Conservation (phyloP, 495 filamentous ascomycete species). For the Lentithecium fluviatile region DNA sequence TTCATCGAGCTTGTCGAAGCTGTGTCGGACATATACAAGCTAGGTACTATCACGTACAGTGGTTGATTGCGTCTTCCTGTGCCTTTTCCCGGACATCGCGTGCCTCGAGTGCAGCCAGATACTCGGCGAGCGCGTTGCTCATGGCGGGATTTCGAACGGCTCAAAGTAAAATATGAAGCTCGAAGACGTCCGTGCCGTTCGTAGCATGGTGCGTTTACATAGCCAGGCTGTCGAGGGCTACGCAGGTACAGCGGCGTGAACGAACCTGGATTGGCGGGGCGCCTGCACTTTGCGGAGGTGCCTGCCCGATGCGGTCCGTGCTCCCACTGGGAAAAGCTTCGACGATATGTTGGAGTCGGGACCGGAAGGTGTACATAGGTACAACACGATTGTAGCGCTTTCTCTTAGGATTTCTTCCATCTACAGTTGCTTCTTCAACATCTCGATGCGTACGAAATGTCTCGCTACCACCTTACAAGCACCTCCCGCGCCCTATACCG, state of each 20-base stretch:
- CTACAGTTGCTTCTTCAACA: too few species aligned
- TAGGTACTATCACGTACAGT: slow-evolving; percentile 31
- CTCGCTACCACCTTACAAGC: slow-evolving; percentile 13
- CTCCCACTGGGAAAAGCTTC: slow-evolving; percentile 1
- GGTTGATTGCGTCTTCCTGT: slow-evolving; percentile 40
- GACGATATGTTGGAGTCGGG: too few species aligned
- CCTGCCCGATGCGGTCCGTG: background rate
- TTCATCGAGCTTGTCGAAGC: too few species aligned
- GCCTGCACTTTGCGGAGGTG: background rate
- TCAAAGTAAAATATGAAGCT: background rate
- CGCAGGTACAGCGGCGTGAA: background rate
- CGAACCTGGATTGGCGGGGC: background rate
- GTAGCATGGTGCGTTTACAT: slow-evolving; percentile 9
- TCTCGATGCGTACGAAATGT: slow-evolving; percentile 14
- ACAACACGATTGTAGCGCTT: too few species aligned
- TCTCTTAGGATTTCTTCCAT: too few species aligned
- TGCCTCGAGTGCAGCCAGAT: slow-evolving; percentile 40
- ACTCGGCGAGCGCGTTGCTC: slow-evolving; percentile 43
- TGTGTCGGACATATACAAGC: too few species aligned
- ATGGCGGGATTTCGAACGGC: slow-evolving; percentile 30
- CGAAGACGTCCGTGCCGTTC: background rate
- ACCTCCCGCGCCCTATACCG: slow-evolving; percentile 39
- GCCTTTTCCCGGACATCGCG: slow-evolving; percentile 43
- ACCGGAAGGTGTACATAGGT: too few species aligned
- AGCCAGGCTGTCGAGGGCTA: background rate